phyloP scores from a whole-genome alignment of 345 rosid genomes.

The Euphorbia tirucalli region DNA sequence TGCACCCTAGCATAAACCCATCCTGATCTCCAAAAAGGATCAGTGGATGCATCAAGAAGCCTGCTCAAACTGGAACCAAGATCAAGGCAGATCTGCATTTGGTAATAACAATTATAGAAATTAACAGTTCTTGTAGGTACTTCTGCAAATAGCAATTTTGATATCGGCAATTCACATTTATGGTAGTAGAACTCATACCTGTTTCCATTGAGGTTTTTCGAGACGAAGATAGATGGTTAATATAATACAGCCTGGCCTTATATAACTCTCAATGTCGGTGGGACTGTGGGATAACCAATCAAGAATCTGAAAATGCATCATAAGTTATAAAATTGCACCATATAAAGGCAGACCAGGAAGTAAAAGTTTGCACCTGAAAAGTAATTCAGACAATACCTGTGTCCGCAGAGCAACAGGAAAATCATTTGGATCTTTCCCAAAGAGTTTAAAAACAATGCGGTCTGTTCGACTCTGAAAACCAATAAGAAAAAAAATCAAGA shows the following conservation, averaged over 20 bases:
- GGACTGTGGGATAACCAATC: conserved; percentile 96
- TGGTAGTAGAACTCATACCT: conserved; percentile 46
- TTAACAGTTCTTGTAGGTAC: conserved; percentile 1
- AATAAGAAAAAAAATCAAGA: conserved; percentile 20
- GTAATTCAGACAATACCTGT: conserved; percentile 50
- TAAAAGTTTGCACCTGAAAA: conserved; percentile 6
- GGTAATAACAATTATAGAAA: conserved; percentile 2
- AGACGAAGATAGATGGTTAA: conserved; percentile 83
- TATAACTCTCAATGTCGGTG: conserved; percentile 96
- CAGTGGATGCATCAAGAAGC: conserved; percentile 63
- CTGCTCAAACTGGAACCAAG: conserved; percentile 68
- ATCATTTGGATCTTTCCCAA: conserved; percentile 91
- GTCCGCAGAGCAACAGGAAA: conserved; percentile 77
- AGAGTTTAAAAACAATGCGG: conserved; percentile 84
- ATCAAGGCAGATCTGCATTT: conserved; percentile 59
- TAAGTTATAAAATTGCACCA: conserved; percentile 12
- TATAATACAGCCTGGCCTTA: conserved; percentile 92
- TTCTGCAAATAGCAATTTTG: conserved; percentile 1
- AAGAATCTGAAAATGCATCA: conserved; percentile 60
- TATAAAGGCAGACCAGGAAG: conserved; percentile 4
- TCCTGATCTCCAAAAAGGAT: conserved; percentile 80
- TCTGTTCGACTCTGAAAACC: conserved; percentile 78
- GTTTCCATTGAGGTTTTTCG: conserved; percentile 79
- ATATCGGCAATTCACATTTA: neutral
- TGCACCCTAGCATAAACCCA: conserved; percentile 77